Base-by-base conservation (phyloP, 164 flowering plant species). In the Brasenia schreberi region DNA sequence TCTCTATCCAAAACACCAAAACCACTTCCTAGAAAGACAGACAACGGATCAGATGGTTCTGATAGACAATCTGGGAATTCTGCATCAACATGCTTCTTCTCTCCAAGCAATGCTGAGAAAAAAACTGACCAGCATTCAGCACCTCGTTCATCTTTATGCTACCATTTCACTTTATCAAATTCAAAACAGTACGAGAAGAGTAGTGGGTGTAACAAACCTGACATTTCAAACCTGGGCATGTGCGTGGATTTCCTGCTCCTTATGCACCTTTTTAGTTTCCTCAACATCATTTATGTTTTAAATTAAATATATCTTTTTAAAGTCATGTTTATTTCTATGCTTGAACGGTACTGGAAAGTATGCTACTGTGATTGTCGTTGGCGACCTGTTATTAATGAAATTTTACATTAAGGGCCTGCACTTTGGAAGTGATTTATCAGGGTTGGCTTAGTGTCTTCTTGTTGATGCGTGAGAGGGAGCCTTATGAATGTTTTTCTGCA, bases 151-250 rank as follows among this genome's bases (percentile, higher is more conserved):
- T 70, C 81, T 18, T 56, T 43, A 14, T 77, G 75, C 73, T 65
- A 56, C 58, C 64, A 68, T 78, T 43, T 62, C 76, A 68, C 72
- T 79, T 62, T 68, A 68, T 42, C 70, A 84, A 12, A 39, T 67
- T 42, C 83, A 72, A 70, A 76, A 66, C 62, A 71, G 16, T 65
- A 56, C 64, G 79, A 76, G 65, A 81, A 74, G 73, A 75, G 72
- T 64, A 76, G 76, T 27, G 23, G 19, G 12, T 11, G 45, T 43
- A 76, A 70, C 68, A 76, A 62, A 62, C 67, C 69, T 65, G 77
- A 71, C 43, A 18, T 43, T 64, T 90, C 84, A 74, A 78, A 68
- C 64, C 69, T 72, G 19, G 78, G 73, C 81, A 77, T 83, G 98
- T 89, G 84, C 84, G 90, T 70, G 60, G 7, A 52, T 43, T 52